Base-by-base conservation (phyloP, 2,329 filamentous ascomycete genomes). In the Cordyceps fumosorosea region DNA sequence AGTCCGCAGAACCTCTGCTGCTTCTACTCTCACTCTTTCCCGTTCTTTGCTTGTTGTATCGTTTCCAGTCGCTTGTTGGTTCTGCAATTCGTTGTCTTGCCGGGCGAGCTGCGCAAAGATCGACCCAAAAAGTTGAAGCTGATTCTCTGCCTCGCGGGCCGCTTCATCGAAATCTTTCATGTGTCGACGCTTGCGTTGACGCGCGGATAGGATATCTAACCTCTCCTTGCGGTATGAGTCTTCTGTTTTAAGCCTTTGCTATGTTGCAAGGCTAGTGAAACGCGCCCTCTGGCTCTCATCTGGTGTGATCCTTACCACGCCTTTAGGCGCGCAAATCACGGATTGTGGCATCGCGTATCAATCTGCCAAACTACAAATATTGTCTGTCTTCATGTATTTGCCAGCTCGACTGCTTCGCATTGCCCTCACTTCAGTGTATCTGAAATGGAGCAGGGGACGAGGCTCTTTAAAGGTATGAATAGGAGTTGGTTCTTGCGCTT, bases 221-320 rank as follows among this genome's bases (percentile, higher is more conserved):
- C 56, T 59, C 40, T 54, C 50, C 57, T 60, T 52, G 26, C 48
- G 48, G 48, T 53, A 45, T 60, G 22, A 24, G 57, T 53, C n/a
- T 60, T 60, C 48, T 29, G 0, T 29, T 14, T 45, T 5, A 3
- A 53, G 57, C 5, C 37, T 60, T 60, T 60, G 34, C 48, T 60
- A 18, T 53, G n/a, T 53, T 52, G n/a, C n/a, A n/a, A n/a, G n/a
- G n/a, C n/a, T n/a, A n/a, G n/a, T n/a, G n/a, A n/a, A n/a, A n/a
- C n/a, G 37, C 37, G 48, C 37, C 34, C 47, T 42, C 3, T 53
- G 24, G 47, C 3, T 16, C 2, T 22, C 14, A 18, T 51, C 47
- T 51, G 34, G 45, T 40, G 34, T 44, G 29, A 50, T 42, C 32
- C 45, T 59, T 14, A 52, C 22, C 32, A 59, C 56, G 32, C 56